Evolutionary conservation across 768 basidiomycete species (phyloP).

Genomic region (Panaeolus cyanescens): DNA sequence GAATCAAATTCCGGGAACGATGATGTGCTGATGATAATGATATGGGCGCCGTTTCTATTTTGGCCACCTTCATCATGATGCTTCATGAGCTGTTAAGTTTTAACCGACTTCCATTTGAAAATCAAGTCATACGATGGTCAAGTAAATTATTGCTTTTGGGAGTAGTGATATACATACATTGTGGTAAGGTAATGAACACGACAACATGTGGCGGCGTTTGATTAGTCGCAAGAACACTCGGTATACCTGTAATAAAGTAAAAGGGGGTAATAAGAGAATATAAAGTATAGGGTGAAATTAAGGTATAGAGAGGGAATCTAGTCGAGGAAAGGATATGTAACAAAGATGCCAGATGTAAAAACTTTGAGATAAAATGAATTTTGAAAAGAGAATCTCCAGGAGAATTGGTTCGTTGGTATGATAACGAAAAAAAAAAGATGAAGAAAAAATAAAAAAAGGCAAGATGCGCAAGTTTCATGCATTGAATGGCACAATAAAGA

Average conservation of each 20-base stretch:
- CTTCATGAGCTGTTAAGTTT: no score
- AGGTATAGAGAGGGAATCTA: slow-evolving; percentile 12
- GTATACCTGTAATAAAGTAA: slow-evolving; percentile 9
- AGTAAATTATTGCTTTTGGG: slow-evolving; percentile 2
- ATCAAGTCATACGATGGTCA: no score
- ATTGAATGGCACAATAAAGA: slow-evolving; percentile 9
- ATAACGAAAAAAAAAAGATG: slow-evolving; percentile 19
- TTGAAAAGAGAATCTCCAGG: background rate
- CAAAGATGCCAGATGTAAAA: slow-evolving; percentile 11
- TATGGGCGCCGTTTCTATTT: no score
- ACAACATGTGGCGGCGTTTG: slow-evolving; percentile 12
- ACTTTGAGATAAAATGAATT: background rate
- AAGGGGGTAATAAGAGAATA: slow-evolving; percentile 2
- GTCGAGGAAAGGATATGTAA: slow-evolving; percentile 7
- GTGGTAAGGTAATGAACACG: slow-evolving; percentile 18
- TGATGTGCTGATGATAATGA: no score
- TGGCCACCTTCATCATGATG: no score
- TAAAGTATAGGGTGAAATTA: slow-evolving; percentile 6
- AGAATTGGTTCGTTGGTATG: slow-evolving; percentile 1
- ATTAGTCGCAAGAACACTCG: slow-evolving; percentile 18
- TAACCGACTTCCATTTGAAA: no score
- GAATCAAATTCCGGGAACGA: no score
- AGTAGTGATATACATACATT: slow-evolving; percentile 25
- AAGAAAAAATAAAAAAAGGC: slow-evolving; percentile 13
- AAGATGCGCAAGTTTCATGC: slow-evolving; percentile 12